Evolutionary conservation across 768 basidiomycete genomes (phyloP), one percentile per base, ranked within the genome.

Genomic region (Udeniomyces megalosporus): DNA sequence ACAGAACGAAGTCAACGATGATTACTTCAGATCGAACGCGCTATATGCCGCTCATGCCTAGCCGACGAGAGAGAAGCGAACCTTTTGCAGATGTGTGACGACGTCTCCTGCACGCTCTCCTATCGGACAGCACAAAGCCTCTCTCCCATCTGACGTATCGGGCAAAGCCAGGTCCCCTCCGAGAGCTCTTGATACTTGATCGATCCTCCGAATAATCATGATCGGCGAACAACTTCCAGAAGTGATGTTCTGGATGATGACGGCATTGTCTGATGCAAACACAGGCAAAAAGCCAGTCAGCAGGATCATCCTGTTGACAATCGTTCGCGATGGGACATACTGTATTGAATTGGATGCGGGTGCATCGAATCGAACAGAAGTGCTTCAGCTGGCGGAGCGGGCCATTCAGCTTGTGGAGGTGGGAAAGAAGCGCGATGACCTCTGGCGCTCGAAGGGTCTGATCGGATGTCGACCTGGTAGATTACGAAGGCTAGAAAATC

Each of bases 201-300:
- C 92, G 58, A 95, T 88, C 69, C 91, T 89, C 59, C 93, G 86
- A 67, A 96, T 86, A 74, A 96, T 86, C 48, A 97, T 78, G 45
- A 91, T 83, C 11, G 93, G 93, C 62, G 87, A 88, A 68, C 93
- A 86, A 47, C 91, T 86, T 31, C 91, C 93, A 2, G 93, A 93
- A 1, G 86, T 86, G 67, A 93, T 77, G 69, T 91, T 96, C 71
- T 97, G 93, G 38, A 97, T 74, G 32, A 96, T 88, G 51, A 97
- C 86, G 1, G 89, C 91, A 73, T 92, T 87, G 71, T 97, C 46
- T 59, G 46, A 22, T 15, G 22, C 22, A 28, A 35, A 58, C 45
- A 38, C 20, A 44, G 17, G 38, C 1, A 26, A 26, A 49, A 8
- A 59, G 31, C n/a, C 14, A 28, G n/a, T 20, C 7, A 28, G 1